Evolutionary conservation across 805 yeast species (phyloP).

Genomic region (Zygotorulaspora chibaensis): DNA sequence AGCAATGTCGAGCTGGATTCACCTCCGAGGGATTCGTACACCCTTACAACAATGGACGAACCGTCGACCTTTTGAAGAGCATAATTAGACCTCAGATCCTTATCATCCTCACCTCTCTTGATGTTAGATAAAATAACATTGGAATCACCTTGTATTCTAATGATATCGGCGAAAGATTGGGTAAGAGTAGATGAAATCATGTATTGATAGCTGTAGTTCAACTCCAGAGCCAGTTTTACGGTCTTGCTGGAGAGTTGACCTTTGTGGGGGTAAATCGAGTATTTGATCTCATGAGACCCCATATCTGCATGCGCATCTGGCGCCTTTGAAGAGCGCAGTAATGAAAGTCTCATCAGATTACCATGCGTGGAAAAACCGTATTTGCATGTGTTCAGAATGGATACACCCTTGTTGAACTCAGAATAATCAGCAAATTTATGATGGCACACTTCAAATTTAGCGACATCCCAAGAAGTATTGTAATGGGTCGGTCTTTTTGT

Average conservation of each 20-base stretch:
- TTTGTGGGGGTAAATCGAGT: constrained; percentile 78
- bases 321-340: constrained; percentile 85
- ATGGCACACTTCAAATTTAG: constrained; percentile 92
- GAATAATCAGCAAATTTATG: constrained; percentile 92
- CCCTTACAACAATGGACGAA: constrained; percentile 60
- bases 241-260: constrained; percentile 63
- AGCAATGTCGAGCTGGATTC: constrained; percentile 48
- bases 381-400: constrained; percentile 76
- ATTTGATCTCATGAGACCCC: constrained; percentile 78
- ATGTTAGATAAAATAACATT: constrained; percentile 68
- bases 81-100: constrained; percentile 44
- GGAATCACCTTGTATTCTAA: constrained; percentile 44
- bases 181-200: constrained; percentile 17
- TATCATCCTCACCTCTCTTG: constrained; percentile 86
- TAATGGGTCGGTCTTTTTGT: constrained; percentile 91
- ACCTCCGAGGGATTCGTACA: constrained; percentile 90
- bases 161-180: constrained; percentile 27
- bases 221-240: constrained; percentile 71
- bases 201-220: constrained; percentile 51
- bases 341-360: constrained; percentile 79
- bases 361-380: constrained; percentile 95
- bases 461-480: constrained; percentile 94
- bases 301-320: constrained; percentile 95
- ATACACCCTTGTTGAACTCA: constrained; percentile 81
- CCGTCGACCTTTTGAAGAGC: constrained; percentile 43